phyloP scores from a whole-genome alignment of 345 rosid genomes.

The Balakata baccata region DNA sequence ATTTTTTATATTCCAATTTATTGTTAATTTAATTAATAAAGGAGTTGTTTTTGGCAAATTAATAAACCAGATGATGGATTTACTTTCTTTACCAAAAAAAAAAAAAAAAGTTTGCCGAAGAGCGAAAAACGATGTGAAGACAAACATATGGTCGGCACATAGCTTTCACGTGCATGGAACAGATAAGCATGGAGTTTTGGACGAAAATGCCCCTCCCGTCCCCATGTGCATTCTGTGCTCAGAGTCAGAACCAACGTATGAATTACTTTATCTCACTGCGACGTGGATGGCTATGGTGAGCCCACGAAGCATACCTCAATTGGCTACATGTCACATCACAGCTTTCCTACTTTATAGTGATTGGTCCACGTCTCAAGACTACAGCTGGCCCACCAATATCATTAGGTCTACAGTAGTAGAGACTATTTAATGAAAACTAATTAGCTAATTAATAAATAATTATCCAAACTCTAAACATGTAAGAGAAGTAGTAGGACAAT shows the following conservation, averaged over 20 bases:
- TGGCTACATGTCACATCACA: slow-evolving; percentile 23
- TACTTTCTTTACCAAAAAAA: no score
- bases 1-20: no score
- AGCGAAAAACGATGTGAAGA: no score
- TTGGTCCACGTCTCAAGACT: slow-evolving; percentile 40
- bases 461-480: not conserved
- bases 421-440: not conserved
- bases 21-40: no score
- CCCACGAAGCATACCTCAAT: slow-evolving; percentile 12
- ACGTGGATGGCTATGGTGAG: slow-evolving; percentile 30
- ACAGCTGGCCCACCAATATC: slow-evolving; percentile 34
- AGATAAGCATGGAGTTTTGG: not conserved
- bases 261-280: not conserved
- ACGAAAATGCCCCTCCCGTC: slow-evolving; percentile 20
- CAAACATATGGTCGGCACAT: no score
- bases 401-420: not conserved
- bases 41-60: no score
- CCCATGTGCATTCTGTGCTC: slow-evolving; percentile 2
- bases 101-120: no score
- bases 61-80: no score
- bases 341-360: not conserved
- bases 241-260: not conserved
- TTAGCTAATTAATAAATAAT: not conserved
- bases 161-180: not conserved
- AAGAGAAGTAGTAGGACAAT: not conserved